Evolutionary conservation across 2,329 filamentous ascomycete species (phyloP).

Genomic region (Coniochaeta ligniaria): DNA sequence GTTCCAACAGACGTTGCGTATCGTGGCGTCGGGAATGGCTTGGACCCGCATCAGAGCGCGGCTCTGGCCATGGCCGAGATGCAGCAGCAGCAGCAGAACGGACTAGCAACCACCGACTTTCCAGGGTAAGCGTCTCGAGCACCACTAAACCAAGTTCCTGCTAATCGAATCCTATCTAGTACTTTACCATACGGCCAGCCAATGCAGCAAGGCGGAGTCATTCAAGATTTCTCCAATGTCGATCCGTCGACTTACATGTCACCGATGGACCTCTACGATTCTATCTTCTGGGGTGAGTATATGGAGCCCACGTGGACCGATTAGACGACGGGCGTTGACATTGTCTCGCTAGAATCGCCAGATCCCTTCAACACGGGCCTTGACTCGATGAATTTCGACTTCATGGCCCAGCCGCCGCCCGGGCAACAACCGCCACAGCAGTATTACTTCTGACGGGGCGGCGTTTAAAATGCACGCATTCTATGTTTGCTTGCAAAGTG

Average conservation of each 20-base stretch:
- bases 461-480: background rate
- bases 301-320: background rate
- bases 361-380: conserved; percentile 51
- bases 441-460: conserved; percentile 42
- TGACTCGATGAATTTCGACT: conserved; percentile 54
- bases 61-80: conserved; percentile 59
- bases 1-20: conserved; percentile 6
- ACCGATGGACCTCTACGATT: conserved; percentile 61
- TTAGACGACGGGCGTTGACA: conserved; percentile 3
- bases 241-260: conserved; percentile 55
- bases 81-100: conserved; percentile 43
- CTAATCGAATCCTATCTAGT: background rate
- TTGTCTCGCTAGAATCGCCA: conserved; percentile 41
- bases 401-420: conserved; percentile 50
- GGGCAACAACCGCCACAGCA: conserved; percentile 48
- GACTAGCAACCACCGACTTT: conserved; percentile 41
- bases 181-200: background rate
- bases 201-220: conserved; percentile 10
- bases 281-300: conserved; percentile 57
- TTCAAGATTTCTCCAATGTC: conserved; percentile 39
- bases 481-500: background rate
- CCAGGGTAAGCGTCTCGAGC: conserved; percentile 22
- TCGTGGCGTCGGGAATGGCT: conserved; percentile 10
- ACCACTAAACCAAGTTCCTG: background rate
- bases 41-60: conserved; percentile 53